Conservation (phyloP, 352 stramenopile species). For the Phytophthora syringae region DNA sequence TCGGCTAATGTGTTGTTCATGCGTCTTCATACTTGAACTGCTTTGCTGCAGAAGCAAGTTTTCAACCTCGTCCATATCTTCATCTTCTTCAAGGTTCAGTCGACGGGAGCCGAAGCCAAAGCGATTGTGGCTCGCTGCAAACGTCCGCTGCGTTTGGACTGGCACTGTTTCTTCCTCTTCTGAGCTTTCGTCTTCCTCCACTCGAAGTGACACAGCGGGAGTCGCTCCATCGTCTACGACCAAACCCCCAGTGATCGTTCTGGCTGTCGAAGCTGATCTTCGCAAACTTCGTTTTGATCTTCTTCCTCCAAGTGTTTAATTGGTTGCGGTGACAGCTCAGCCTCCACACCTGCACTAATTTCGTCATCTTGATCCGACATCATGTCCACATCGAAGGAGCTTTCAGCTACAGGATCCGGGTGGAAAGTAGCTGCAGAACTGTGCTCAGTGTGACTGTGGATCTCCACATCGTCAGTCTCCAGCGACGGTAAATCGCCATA, state of each 20-base stretch:
- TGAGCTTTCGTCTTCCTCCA: slow-evolving; percentile 12
- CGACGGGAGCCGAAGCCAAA: slow-evolving; percentile 15
- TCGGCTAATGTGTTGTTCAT: background rate
- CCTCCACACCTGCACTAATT: background rate
- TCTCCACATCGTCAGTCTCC: slow-evolving; percentile 7
- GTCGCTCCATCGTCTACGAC: background rate
- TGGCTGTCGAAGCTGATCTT: slow-evolving; percentile 29
- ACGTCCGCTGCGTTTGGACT: slow-evolving; percentile 1
- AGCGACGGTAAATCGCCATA: background rate
- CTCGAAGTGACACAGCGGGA: background rate
- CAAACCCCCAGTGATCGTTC: slow-evolving; percentile 7
- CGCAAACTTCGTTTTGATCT: slow-evolving; percentile 20
- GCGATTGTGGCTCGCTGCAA: slow-evolving; percentile 12
- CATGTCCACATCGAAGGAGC: slow-evolving; percentile 19
- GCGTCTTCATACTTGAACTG: slow-evolving; percentile 1
- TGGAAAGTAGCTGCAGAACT: background rate
- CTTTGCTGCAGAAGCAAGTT: slow-evolving; percentile 30
- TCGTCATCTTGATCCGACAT: slow-evolving; percentile 16
- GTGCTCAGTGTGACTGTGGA: background rate
- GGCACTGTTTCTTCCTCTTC: slow-evolving; percentile 30
- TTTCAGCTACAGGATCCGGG: slow-evolving; percentile 12
- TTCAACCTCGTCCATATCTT: slow-evolving; percentile 42
- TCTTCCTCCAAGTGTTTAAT: slow-evolving; percentile 10
- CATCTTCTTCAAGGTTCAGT: slow-evolving; percentile 34
- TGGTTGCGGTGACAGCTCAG: background rate